Evolutionary conservation across 108 stramenopile genomes (phyloP), one percentile per base, ranked within the genome.

Genomic region (Cylindrotheca closterium): DNA sequence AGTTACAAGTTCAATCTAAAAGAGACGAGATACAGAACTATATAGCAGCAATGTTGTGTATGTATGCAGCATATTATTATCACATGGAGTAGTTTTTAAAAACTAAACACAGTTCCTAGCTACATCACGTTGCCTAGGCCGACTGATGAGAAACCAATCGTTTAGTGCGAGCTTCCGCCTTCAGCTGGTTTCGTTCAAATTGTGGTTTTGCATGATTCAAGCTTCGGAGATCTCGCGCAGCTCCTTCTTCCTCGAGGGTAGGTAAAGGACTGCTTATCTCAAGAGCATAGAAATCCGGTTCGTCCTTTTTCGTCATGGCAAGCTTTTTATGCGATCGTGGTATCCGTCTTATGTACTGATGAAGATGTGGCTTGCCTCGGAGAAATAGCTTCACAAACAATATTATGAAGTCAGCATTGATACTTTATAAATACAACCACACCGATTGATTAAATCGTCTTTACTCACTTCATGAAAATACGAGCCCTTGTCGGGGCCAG

Each of bases 251-350:
- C 37, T 74, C 69, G 30, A 82, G 45, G 5, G 73, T 59, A 8
- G 85, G 85, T 3, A 86, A 64, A 4, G 85, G 79, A 34, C 68
- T 72, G 7, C 52, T 64, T 49, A 80, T 79, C 17, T 78, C 69
- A 47, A 86, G 45, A 24, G 63, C 71, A 37, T 79, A 82, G 62
- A 87, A 87, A 73, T 87, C 79, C 17, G 86, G 86, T 42, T 87
- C 80, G 27, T 84, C 79, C 53, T 72, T 54, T 62, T 87, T 87
- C 4, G 27, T 56, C 62, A 83, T 73, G 54, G 78, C 70, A 23
- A 79, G 59, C 52, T 83, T 83, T 29, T 73, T 72, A 63, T 79
- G 79, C 10, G 72, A 65, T 49, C 73, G 68, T 10, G 82, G 75
- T 30, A 73, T 23, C 0, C 77, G 70, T n/a, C 71, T 59, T 67